phyloP scores from a whole-genome alignment of 208 protist genomes.

The Leptomonas seymouri region DNA sequence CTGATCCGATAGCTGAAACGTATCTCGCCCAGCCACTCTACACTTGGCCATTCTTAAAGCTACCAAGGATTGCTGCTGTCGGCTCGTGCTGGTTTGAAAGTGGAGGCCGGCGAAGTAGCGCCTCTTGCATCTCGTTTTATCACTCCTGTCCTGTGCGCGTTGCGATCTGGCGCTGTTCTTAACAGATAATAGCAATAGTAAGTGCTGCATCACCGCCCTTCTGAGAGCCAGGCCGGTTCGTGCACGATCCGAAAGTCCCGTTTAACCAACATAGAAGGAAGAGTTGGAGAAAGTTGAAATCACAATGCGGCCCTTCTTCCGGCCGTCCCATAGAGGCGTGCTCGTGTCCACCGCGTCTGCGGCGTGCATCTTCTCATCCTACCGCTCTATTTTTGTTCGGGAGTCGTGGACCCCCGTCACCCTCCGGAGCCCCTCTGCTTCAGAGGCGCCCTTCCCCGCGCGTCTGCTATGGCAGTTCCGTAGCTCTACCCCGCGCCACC shows the following conservation, averaged over 20 bases:
- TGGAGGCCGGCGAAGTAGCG: too few relatives aligned
- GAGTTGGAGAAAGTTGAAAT: too few relatives aligned
- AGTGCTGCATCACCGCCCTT: too few relatives aligned
- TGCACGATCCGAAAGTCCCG: too few relatives aligned
- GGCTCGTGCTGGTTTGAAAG: too few relatives aligned
- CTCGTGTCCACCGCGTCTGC: not conserved
- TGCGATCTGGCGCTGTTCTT: not conserved
- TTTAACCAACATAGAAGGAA: not conserved
- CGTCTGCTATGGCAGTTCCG: slow-evolving; percentile 66
- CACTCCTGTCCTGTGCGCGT: too few relatives aligned
- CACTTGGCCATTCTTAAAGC: too few relatives aligned
- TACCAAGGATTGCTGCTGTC: too few relatives aligned
- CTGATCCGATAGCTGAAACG: too few relatives aligned
- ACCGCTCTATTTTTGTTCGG: slow-evolving; percentile 49
- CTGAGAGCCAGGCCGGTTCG: too few relatives aligned
- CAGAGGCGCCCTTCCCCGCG: slow-evolving; percentile 45
- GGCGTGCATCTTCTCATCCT: slow-evolving; percentile 5
- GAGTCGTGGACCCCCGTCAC: slow-evolving; percentile 62
- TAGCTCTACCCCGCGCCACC: slow-evolving; percentile 53
- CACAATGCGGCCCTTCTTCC: slow-evolving; percentile 14
- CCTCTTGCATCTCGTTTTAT: too few relatives aligned
- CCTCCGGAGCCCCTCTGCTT: slow-evolving; percentile 31
- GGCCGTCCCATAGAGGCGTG: not conserved
- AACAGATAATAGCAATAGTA: not conserved
- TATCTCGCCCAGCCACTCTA: too few relatives aligned